Evolutionary conservation across 2,329 filamentous ascomycete species (phyloP).

Genomic region (Ceratocystis albifundus): DNA sequence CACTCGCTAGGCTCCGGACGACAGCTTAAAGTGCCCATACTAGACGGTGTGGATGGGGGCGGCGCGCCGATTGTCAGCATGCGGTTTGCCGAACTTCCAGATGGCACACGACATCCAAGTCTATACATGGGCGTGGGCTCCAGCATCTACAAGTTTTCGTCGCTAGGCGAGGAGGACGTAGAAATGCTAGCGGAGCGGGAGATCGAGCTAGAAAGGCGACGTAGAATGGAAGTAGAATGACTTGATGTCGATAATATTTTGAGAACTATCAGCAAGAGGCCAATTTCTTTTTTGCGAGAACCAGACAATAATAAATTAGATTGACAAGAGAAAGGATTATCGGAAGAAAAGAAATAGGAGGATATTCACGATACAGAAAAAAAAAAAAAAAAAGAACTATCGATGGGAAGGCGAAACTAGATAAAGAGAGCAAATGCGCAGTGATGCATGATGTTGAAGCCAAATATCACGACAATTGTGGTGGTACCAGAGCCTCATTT

Average conservation of each 20-base stretch:
- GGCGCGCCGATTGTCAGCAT: constrained; percentile 15
- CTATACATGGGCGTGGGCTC: constrained; percentile 19
- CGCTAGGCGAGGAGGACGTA: constrained; percentile 12
- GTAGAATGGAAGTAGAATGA: neutral
- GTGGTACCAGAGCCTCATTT: neutral
- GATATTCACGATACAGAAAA: neutral
- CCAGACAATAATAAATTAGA: neutral
- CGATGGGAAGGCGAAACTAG: neutral
- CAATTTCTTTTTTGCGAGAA: too few species aligned
- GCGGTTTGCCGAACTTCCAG: constrained; percentile 15
- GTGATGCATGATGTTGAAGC: neutral
- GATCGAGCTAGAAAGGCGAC: neutral
- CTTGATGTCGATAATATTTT: neutral
- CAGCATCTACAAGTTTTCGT: constrained; percentile 18
- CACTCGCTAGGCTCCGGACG: constrained; percentile 41
- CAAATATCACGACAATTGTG: neutral
- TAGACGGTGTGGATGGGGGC: constrained; percentile 19
- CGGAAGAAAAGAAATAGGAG: neutral
- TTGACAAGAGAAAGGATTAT: too few species aligned
- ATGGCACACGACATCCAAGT: constrained; percentile 16
- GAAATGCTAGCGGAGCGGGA: constrained; percentile 13
- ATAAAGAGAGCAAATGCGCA: neutral
- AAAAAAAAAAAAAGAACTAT: neutral
- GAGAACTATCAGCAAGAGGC: neutral
- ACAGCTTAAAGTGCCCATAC: constrained; percentile 27